Conservation (phyloP, 805 yeast species). For the Teunomyces panamensis region DNA sequence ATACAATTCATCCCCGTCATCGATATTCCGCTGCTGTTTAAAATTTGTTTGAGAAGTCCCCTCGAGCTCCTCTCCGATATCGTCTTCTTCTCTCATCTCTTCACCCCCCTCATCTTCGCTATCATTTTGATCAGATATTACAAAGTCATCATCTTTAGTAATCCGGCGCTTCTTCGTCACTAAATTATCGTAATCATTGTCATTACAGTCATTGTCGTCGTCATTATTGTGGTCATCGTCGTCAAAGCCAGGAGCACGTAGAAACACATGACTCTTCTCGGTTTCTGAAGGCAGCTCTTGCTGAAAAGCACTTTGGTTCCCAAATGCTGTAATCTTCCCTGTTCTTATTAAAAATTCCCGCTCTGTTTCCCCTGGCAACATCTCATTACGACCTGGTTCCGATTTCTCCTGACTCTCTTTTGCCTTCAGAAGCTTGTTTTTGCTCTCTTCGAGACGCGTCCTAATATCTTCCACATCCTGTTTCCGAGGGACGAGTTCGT, state of each 20-base stretch:
- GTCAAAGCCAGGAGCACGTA: slow-evolving; percentile 51
- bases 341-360: slow-evolving; percentile 80
- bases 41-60: not conserved
- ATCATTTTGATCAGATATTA: not conserved
- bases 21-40: slow-evolving; percentile 39
- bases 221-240: slow-evolving; percentile 15
- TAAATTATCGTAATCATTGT: not conserved
- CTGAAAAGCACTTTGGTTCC: slow-evolving; percentile 59
- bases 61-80: slow-evolving; percentile 5
- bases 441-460: slow-evolving; percentile 31
- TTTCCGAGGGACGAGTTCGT: slow-evolving; percentile 52
- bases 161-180: not conserved
- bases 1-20: slow-evolving; percentile 76
- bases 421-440: slow-evolving; percentile 36
- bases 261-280: slow-evolving; percentile 38
- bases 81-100: slow-evolving; percentile 3
- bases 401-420: slow-evolving; percentile 7
- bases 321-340: slow-evolving; percentile 93
- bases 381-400: slow-evolving; percentile 21
- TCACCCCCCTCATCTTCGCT: not conserved
- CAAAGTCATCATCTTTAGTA: not conserved
- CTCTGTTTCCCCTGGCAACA: slow-evolving; percentile 70
- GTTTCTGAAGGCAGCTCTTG: slow-evolving; percentile 25
- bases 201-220: slow-evolving; percentile 13
- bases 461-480: slow-evolving; percentile 59